Percentiles rank a stretch among this genome's conserved stretches.
These are phyloP conservation scores for Cryptomeria japonica DNA, from an alignment of 75 land plant genomes.

Conservation along the genomic window DNA sequence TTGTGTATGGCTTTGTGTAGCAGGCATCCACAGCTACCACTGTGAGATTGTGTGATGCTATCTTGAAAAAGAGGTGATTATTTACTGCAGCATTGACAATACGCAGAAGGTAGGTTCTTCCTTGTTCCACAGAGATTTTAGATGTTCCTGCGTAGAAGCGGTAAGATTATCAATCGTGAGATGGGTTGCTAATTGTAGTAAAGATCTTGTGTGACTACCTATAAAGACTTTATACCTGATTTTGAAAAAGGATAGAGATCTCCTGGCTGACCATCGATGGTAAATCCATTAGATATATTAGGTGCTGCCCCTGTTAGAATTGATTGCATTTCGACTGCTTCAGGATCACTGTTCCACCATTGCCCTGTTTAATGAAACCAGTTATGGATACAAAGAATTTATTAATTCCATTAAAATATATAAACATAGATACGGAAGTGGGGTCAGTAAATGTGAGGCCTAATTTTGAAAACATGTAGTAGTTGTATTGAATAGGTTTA, in stretches of 20 bases:
- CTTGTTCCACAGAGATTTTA: background rate
- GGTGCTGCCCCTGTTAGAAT: conserved; percentile 21
- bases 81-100: background rate
- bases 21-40: background rate
- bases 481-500: no score
- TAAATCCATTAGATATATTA: conserved; percentile 32
- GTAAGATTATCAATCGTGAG: no score
- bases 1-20: background rate
- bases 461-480: no score
- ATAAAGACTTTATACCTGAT: background rate
- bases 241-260: conserved; percentile 34
- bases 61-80: background rate
- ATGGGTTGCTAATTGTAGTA: no score
- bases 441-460: no score
- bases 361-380: conserved; percentile 35
- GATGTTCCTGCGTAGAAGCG: background rate
- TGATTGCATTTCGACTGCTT: conserved; percentile 14
- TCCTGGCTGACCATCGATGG: conserved; percentile 51
- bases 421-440: no score
- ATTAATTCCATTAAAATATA: no score
- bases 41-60: background rate
- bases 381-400: no score
- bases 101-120: background rate
- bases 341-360: conserved; percentile 46
- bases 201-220: no score